phyloP scores from a whole-genome alignment of 495 filamentous ascomycete species.

The Oleoguttula mirabilis region DNA sequence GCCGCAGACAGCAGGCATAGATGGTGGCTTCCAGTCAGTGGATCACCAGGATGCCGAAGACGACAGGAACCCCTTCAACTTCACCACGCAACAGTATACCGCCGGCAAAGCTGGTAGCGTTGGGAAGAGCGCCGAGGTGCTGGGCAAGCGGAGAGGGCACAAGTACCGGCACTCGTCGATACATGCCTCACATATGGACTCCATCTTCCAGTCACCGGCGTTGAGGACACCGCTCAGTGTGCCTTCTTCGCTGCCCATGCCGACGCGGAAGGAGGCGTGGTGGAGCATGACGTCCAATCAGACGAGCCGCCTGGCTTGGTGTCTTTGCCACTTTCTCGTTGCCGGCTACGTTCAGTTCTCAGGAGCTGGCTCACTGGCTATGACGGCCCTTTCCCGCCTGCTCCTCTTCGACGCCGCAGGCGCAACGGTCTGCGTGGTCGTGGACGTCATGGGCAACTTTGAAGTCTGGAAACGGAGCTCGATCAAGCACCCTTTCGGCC shows the following conservation, averaged over 20 bases:
- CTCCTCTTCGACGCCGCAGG: slow-evolving; percentile 90
- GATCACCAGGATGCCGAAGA: slow-evolving; percentile 33
- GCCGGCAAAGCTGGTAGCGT: slow-evolving; percentile 41
- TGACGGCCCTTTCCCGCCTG: slow-evolving; percentile 84
- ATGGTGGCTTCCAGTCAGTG: slow-evolving; percentile 14
- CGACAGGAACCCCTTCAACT: slow-evolving; percentile 70
- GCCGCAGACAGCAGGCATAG: slow-evolving; percentile 22
- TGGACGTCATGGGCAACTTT: slow-evolving; percentile 89
- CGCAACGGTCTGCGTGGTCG: slow-evolving; percentile 81
- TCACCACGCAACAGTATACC: slow-evolving; percentile 54
- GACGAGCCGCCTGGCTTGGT: slow-evolving; percentile 72
- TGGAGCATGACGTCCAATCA: slow-evolving; percentile 79
- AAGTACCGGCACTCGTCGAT: slow-evolving; percentile 97
- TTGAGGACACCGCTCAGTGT: slow-evolving; percentile 75
- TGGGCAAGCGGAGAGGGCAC: slow-evolving; percentile 88
- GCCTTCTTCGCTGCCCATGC: slow-evolving; percentile 88
- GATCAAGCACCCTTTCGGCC: slow-evolving; percentile 85
- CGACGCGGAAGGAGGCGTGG: slow-evolving; percentile 75
- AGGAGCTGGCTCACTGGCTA: slow-evolving; percentile 74
- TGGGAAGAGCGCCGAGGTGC: slow-evolving; percentile 7
- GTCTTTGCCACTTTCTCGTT: slow-evolving; percentile 70
- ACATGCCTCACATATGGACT: slow-evolving; percentile 53
- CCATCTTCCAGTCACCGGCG: slow-evolving; percentile 87
- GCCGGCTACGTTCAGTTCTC: slow-evolving; percentile 75
- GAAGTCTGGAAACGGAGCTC: slow-evolving; percentile 93